Conservation (phyloP, 306 rosid genomes). For the Casuarina glauca region DNA sequence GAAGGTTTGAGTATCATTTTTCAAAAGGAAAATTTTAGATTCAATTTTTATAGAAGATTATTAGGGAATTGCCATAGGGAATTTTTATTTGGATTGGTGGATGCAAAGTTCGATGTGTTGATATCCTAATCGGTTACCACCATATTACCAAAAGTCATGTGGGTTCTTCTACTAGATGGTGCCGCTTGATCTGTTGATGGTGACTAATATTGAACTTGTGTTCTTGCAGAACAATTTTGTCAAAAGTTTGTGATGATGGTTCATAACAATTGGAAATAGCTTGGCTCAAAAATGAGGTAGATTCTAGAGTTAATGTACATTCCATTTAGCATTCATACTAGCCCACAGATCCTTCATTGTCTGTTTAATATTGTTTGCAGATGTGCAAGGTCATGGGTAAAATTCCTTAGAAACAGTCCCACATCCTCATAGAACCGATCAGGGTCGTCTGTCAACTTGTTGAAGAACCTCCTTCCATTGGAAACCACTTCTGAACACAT, state of each 20-base stretch:
- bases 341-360: not conserved
- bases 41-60: too few relatives aligned
- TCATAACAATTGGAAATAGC: constrained; percentile 62
- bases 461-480: constrained; percentile 39
- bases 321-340: not conserved
- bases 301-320: too few relatives aligned
- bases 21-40: too few relatives aligned
- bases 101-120: too few relatives aligned
- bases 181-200: not conserved
- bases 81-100: too few relatives aligned
- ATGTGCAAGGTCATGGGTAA: constrained; percentile 69
- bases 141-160: not conserved
- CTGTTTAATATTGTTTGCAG: constrained; percentile 45
- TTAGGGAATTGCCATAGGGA: too few relatives aligned
- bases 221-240: constrained; percentile 70
- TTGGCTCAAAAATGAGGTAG: constrained; percentile 85
- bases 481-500: constrained; percentile 56
- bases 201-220: constrained; percentile 27
- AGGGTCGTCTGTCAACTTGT: too few relatives aligned
- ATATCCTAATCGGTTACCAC: not conserved
- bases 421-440: constrained; percentile 41
- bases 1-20: too few relatives aligned
- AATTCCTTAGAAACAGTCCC: constrained; percentile 35
- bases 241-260: constrained; percentile 58
- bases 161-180: too few relatives aligned